Evolutionary conservation across 2,329 filamentous ascomycete genomes (phyloP), one percentile per base, ranked within the genome.

Genomic region (Alternaria angustiovoidea): DNA sequence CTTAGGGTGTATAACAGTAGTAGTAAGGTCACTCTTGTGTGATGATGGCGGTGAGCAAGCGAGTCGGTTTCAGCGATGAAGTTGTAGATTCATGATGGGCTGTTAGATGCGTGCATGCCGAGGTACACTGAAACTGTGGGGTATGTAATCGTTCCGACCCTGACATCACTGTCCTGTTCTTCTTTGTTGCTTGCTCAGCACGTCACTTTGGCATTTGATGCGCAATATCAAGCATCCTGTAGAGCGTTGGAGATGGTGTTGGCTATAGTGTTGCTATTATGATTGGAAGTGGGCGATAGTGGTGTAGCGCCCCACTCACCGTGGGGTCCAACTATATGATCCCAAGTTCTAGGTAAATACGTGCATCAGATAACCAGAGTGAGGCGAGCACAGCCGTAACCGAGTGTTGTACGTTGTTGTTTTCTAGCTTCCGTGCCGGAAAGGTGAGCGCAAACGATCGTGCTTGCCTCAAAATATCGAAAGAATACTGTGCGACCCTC

Each of bases 341-440:
- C 2, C 30, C 20, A 2, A 12, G 4, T 38, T 49, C 46, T 18
- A 30, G 49, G 36, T 51, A 51, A 16, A 34, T 41, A 7, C 16
- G 11, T 49, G 30, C 53, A 26, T 57, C 46, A 39, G 24, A 26
- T 26, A 26, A 26, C 24, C 24, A 26, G 30, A 44, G 11, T 42
- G 52, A 62, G 56, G 51, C 51, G 30, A 47, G 47, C 32, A 32
- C 51, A 22, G 18, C 41, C 38, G 22, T 24, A 57, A 24, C 38
- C 28, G 26, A 51, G 41, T 43, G 28, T 12, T 26, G 51, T 44
- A 28, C 18, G 14, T 26, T 14, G 22, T 28, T 58, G 20, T 39
- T 67, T 70, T 48, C 64, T 64, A 65, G 62, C 64, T 51, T 59
- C 48, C 24, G 65, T 64, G 59, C 65, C 66, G 60, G 60, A 56